A percentile compares a stretch with the other conserved stretches of the same genome.
Evolutionary conservation across 2,329 filamentous ascomycete species (phyloP).

Genomic region (Fusarium albidum): DNA sequence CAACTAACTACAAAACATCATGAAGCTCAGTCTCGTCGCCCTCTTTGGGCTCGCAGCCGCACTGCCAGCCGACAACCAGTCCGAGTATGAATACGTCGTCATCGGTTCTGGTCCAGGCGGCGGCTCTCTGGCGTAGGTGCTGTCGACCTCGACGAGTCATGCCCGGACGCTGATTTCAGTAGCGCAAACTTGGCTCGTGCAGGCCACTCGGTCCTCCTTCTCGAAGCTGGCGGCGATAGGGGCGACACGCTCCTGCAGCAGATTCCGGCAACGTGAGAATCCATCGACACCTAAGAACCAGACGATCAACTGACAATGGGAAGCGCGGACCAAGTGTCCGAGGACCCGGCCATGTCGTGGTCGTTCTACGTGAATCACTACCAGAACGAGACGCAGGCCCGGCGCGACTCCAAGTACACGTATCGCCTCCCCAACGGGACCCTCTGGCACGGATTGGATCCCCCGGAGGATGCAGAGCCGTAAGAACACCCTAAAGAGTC

Average conservation of each 20-base stretch:
- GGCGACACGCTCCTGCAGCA: constrained; percentile 39
- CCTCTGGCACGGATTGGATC: constrained; percentile 38
- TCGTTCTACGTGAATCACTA: constrained; percentile 70
- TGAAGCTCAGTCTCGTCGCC: background rate
- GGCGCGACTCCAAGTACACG: constrained; percentile 31
- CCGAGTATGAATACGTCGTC: constrained; percentile 64
- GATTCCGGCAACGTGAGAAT: constrained; percentile 22
- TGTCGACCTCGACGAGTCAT: background rate
- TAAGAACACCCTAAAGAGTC: constrained; percentile 8
- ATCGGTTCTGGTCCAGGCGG: constrained; percentile 65
- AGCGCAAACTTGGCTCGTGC: constrained; percentile 60
- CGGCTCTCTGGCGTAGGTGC: constrained; percentile 56
- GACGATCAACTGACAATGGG: background rate
- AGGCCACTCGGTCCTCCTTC: constrained; percentile 62
- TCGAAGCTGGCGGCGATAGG: constrained; percentile 66
- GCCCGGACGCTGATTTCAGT: background rate
- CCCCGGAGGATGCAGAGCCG: constrained; percentile 42
- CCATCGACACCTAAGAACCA: background rate
- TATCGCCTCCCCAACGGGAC: constrained; percentile 31
- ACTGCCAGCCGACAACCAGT: background rate
- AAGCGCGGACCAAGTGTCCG: constrained; percentile 17
- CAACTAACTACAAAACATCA: background rate
- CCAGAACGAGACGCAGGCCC: constrained; percentile 34
- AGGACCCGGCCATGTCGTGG: constrained; percentile 50
- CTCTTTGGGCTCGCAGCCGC: constrained; percentile 9